Percentiles rank a stretch among this genome's conserved stretches.
Conservation (phyloP, 2,329 filamentous ascomycete species). For the Scytalidium sp. region DNA sequence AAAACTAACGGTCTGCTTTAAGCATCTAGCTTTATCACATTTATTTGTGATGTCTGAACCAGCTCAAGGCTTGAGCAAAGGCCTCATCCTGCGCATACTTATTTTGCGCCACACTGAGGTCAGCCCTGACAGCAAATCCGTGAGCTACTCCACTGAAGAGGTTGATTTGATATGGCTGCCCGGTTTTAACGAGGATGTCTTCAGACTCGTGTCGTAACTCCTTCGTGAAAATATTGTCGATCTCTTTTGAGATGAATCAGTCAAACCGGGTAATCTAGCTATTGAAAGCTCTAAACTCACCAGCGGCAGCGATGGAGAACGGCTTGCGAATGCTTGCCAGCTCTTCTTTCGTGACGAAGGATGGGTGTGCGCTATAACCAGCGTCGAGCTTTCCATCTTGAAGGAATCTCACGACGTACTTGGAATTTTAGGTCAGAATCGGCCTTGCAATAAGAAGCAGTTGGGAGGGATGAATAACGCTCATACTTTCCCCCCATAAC, state of each 20-base stretch:
- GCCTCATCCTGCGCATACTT: constrained; percentile 7
- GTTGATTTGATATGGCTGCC: constrained; percentile 60
- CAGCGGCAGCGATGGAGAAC: constrained; percentile 66
- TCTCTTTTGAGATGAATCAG: constrained; percentile 61
- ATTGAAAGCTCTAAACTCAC: too few species aligned
- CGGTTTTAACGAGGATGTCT: constrained; percentile 51
- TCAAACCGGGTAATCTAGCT: constrained; percentile 63
- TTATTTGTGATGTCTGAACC: constrained; percentile 2
- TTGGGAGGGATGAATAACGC: neutral
- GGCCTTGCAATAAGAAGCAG: constrained; percentile 2
- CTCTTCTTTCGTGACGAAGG: constrained; percentile 59
- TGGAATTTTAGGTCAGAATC: constrained; percentile 47
- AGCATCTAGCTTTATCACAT: too few species aligned
- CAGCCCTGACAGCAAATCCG: constrained; percentile 63
- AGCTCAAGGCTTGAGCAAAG: constrained; percentile 7
- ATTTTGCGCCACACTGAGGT: neutral
- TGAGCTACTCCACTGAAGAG: constrained; percentile 68
- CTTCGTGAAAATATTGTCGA: constrained; percentile 58
- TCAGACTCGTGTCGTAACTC: constrained; percentile 60
- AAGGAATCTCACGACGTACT: constrained; percentile 70
- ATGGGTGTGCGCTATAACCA: constrained; percentile 71
- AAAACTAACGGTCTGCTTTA: too few species aligned
- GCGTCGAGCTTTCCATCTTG: constrained; percentile 59
- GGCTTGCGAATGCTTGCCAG: constrained; percentile 61
- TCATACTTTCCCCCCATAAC: constrained; percentile 61